Evolutionary conservation across 192 early-diverging fungal genomes (phyloP).

Genomic region (Lobosporangium transversale): DNA sequence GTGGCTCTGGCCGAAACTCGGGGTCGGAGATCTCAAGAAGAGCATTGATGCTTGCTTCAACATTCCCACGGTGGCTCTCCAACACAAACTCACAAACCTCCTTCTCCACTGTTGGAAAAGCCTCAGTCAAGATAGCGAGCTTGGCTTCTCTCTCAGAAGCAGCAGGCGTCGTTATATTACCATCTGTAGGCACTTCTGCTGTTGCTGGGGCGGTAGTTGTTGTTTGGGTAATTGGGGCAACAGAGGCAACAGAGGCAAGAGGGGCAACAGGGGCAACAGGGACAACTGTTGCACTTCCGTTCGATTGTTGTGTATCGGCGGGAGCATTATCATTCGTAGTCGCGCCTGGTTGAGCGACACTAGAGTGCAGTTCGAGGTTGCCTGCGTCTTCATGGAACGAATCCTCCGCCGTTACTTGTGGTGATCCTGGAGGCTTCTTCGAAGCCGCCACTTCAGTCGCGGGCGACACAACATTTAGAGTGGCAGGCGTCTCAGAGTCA

Average conservation of each 20-base stretch:
- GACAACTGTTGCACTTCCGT: too few species aligned
- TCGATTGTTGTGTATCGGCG: too few species aligned
- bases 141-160: conserved; percentile 36
- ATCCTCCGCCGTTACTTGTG: conserved; percentile 7
- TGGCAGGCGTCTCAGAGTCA: conserved; percentile 2
- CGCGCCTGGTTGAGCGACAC: too few species aligned
- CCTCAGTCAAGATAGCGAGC: conserved; percentile 57
- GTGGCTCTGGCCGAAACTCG: conserved; percentile 54
- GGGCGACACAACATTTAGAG: background rate
- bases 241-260: background rate
- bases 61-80: conserved; percentile 54
- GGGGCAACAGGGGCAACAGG: background rate
- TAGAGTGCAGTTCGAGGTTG: conserved; percentile 28
- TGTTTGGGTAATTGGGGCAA: background rate
- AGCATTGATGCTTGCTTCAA: conserved; percentile 61
- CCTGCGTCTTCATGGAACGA: conserved; percentile 12
- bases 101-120: conserved; percentile 62
- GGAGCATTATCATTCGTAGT: too few species aligned
- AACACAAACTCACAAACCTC: conserved; percentile 63
- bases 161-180: conserved; percentile 5
- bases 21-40: conserved; percentile 66
- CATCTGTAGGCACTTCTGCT: background rate
- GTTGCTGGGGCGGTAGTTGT: background rate
- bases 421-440: conserved; percentile 23
- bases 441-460: background rate